phyloP scores from a whole-genome alignment of 108 stramenopile species.

The Asterionellopsis glacialis region DNA sequence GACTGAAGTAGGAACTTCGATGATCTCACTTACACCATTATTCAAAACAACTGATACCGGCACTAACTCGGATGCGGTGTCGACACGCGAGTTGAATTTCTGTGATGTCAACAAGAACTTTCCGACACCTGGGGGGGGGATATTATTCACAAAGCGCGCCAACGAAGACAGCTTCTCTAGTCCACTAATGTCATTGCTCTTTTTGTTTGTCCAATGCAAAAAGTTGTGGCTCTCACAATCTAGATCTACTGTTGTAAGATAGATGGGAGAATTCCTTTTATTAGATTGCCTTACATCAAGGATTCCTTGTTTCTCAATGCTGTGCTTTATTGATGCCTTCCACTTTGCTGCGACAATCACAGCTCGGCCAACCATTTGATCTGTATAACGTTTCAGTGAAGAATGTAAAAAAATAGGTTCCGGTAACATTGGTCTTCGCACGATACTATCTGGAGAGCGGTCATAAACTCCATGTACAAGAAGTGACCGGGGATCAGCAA shows the following conservation, averaged over 20 bases:
- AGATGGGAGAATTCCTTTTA: background rate
- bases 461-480: conserved; percentile 57
- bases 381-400: background rate
- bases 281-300: no score
- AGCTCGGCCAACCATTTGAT: background rate
- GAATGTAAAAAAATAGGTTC: conserved; percentile 12
- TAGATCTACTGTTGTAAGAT: background rate
- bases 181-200: conserved; percentile 4
- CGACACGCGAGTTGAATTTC: conserved; percentile 3
- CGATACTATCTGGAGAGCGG: conserved; percentile 47
- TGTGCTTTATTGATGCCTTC: background rate
- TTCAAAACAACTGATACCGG: conserved; percentile 18
- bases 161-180: conserved; percentile 25
- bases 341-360: background rate
- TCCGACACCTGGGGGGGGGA: conserved; percentile 53
- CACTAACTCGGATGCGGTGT: conserved; percentile 15
- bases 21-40: conserved; percentile 2
- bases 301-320: background rate
- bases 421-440: conserved; percentile 31
- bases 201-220: background rate
- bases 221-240: background rate
- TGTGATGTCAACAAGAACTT: conserved; percentile 31
- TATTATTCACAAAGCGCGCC: conserved; percentile 34
- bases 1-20: background rate
- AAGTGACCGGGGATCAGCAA: conserved; percentile 43